Percentiles rank a stretch among this genome's conserved stretches.
Conservation (phyloP, 352 stramenopile genomes). For the Phytophthora litchii region DNA sequence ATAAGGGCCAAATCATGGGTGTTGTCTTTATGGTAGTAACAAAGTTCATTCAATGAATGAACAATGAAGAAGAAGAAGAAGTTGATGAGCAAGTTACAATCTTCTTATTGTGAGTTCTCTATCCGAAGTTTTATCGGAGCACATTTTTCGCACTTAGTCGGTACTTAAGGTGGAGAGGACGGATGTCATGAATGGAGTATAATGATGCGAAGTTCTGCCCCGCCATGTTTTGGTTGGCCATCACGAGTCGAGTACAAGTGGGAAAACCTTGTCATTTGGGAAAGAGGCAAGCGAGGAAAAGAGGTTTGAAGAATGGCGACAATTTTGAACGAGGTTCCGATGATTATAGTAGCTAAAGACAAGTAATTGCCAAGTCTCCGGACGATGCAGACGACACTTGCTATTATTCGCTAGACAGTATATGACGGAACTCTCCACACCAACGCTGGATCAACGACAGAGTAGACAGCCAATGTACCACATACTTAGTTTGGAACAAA, state of each 20-base stretch:
- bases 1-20: slow-evolving; percentile 32
- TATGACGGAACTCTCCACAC: slow-evolving; percentile 21
- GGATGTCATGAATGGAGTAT: slow-evolving; percentile 7
- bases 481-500: too few species aligned
- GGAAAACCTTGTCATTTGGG: slow-evolving; percentile 8
- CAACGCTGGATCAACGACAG: too few species aligned
- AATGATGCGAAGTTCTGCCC: slow-evolving; percentile 13
- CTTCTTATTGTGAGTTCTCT: neutral
- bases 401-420: slow-evolving; percentile 75
- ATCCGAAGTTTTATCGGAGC: neutral
- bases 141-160: slow-evolving; percentile 18
- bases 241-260: neutral
- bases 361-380: slow-evolving; percentile 50
- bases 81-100: neutral
- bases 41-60: too few species aligned
- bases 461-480: too few species aligned
- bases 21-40: neutral
- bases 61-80: too few species aligned
- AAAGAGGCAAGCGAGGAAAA: slow-evolving; percentile 7
- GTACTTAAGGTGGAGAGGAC: slow-evolving; percentile 8
- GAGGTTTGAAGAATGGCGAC: neutral
- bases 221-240: slow-evolving; percentile 30
- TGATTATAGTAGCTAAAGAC: slow-evolving; percentile 79
- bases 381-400: slow-evolving; percentile 67
- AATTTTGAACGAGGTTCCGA: slow-evolving; percentile 26